phyloP scores from a whole-genome alignment of 148 eudicot genomes.

The Simmondsia chinensis region DNA sequence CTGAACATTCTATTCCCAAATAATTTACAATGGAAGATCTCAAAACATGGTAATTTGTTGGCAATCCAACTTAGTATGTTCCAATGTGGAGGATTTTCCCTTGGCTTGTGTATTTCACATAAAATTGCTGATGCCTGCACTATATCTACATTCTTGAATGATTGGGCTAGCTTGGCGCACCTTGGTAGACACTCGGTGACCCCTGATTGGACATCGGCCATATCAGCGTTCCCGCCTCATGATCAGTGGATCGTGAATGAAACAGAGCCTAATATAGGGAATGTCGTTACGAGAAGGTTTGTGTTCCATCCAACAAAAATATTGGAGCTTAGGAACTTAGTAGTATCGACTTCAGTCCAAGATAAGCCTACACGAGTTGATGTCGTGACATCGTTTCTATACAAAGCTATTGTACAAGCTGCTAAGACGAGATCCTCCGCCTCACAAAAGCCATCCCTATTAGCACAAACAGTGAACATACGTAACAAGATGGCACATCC shows the following conservation, averaged over 20 bases:
- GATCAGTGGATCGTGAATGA: neutral
- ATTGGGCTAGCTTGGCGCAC: constrained; percentile 19
- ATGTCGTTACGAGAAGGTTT: constrained; percentile 5
- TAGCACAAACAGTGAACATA: neutral
- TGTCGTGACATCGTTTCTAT: constrained; percentile 6
- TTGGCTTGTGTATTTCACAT: constrained; percentile 14
- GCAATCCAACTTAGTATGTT: constrained; percentile 16
- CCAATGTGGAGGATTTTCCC: constrained; percentile 18
- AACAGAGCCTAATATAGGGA: neutral
- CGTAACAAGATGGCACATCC: neutral
- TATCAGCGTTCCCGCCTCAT: constrained; percentile 1
- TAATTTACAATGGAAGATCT: neutral
- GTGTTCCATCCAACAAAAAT: constrained; percentile 5
- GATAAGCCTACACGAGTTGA: constrained; percentile 1
- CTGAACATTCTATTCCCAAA: constrained; percentile 1
- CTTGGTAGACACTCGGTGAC: neutral
- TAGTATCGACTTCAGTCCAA: neutral
- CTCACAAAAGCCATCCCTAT: neutral
- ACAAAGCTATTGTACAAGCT: constrained; percentile 2
- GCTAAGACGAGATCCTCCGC: neutral
- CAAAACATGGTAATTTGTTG: neutral
- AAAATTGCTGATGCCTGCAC: constrained; percentile 23
- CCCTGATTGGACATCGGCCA: neutral
- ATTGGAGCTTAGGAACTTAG: neutral
- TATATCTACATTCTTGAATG: constrained; percentile 7